Percentiles rank a stretch among this genome's conserved stretches.
phyloP scores from a whole-genome alignment of 2,329 filamentous ascomycete species.

The Epichloe scottii region DNA sequence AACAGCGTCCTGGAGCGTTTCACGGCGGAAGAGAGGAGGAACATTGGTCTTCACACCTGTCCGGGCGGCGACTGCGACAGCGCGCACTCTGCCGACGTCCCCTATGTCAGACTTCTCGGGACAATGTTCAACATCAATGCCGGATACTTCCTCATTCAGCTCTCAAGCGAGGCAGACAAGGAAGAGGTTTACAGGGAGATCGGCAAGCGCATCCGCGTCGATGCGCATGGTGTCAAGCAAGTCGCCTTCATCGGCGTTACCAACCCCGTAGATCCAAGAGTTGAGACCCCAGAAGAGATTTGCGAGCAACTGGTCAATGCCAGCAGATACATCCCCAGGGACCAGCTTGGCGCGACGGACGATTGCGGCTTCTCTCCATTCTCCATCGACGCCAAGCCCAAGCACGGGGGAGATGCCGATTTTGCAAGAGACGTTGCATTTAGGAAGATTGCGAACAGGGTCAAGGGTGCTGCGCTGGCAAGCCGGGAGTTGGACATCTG shows the following conservation, averaged over 20 bases:
- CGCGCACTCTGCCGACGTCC: slow-evolving; percentile 6
- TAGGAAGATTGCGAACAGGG: slow-evolving; percentile 6
- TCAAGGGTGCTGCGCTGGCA: slow-evolving; percentile 4
- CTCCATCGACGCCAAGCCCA: slow-evolving; percentile 8
- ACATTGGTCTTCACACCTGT: slow-evolving; percentile 9
- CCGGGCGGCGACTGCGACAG: slow-evolving; percentile 9
- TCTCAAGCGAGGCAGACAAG: slow-evolving; percentile 5
- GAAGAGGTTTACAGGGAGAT: slow-evolving; percentile 5
- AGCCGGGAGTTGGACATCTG: slow-evolving; percentile 5
- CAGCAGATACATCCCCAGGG: slow-evolving; percentile 4
- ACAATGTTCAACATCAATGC: slow-evolving; percentile 7
- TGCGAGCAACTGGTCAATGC: slow-evolving; percentile 5
- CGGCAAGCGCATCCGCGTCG: slow-evolving; percentile 5
- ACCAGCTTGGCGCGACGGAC: slow-evolving; percentile 8
- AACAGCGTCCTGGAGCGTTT: slow-evolving; percentile 6
- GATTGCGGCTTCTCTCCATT: slow-evolving; percentile 9
- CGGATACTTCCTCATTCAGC: slow-evolving; percentile 8
- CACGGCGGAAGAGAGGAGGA: slow-evolving; percentile 4
- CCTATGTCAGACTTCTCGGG: slow-evolving; percentile 4
- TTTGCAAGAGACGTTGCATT: slow-evolving; percentile 8
- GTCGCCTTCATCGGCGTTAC: slow-evolving; percentile 8
- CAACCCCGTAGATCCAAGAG: slow-evolving; percentile 5
- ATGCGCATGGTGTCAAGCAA: slow-evolving; percentile 8
- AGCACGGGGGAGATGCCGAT: slow-evolving; percentile 6
- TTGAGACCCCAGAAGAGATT: slow-evolving; percentile 7